Base-by-base conservation (phyloP, 768 basidiomycete species). In the Psilocybe subaeruginosa region DNA sequence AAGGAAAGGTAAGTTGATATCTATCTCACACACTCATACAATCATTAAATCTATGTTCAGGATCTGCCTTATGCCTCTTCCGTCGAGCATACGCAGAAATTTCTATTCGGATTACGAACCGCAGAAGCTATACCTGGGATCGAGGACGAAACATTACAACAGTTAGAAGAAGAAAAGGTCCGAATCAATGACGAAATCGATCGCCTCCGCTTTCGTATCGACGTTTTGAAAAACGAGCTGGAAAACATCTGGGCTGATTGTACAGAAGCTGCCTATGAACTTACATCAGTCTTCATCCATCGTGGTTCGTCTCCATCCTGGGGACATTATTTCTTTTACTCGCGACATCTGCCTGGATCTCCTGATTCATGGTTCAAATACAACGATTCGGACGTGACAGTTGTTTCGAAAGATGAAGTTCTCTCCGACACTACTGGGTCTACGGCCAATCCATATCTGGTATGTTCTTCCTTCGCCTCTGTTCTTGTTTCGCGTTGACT, bases 271-370 rank as follows among this genome's bases (percentile, higher is more conserved):
- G 88, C 89, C 31, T 99, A 97, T 71, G 93, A 97, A 70, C 82
- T 99, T 47, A 94, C 93, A 0, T 92, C 93, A 8, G 97, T 98
- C 17, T 99, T 94, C 79, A 91, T 98, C 61, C 96, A 99, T 73
- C 89, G 96, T 30, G 96, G 95, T 51, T 84, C 89, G 56, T 91
- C 88, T 16, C 88, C 93, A 1, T 91, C 90, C 6, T 95, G 87
- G 77, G 95, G 95, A 3, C 96, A 97, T 72, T 97, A 97, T 74
- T 99, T 95, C 81, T 93, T 98, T 75, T 97, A 97, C 73, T 93
- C 95, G 57, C 84, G 95, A 43, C 83, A 94, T 72, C 79, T 97
- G 12, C 96, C 95, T 1, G 84, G 86, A 51, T 75, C 86, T 23
- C 88, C 89, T 9, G 90, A 97, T 59, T 81, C 83, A 47, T 98